A percentile compares a stretch with the other conserved stretches of the same genome.
phyloP scores from a whole-genome alignment of 2,329 filamentous ascomycete genomes.

The Aspergillus novofumigatus region DNA sequence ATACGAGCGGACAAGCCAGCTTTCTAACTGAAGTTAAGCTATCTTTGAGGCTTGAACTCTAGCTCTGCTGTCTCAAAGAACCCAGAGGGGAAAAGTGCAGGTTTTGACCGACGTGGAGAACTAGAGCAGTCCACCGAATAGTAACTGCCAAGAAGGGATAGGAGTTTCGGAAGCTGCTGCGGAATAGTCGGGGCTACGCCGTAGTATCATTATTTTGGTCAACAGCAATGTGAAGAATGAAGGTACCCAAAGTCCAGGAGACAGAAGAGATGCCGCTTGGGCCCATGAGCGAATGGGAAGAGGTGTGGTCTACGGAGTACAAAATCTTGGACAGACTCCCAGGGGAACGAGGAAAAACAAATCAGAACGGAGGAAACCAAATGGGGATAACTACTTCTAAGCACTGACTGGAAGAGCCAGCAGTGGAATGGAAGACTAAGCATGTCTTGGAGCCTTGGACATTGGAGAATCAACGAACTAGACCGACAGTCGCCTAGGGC shows the following conservation, averaged over 20 bases:
- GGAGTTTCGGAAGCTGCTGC: neutral
- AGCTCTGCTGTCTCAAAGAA: neutral
- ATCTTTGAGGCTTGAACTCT: neutral
- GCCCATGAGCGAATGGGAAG: too few species aligned
- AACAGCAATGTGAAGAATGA: neutral
- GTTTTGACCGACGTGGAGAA: neutral
- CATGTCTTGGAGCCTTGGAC: neutral
- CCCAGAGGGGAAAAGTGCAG: neutral
- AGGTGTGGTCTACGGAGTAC: too few species aligned
- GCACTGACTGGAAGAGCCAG: neutral
- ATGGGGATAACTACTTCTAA: too few species aligned
- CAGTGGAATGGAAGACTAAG: neutral
- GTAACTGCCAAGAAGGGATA: neutral
- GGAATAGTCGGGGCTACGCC: neutral
- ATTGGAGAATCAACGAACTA: neutral
- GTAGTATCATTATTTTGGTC: neutral
- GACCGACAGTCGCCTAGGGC: neutral
- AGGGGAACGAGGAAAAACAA: neutral
- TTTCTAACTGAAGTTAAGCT: neutral
- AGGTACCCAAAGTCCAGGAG: too few species aligned
- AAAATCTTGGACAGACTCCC: too few species aligned
- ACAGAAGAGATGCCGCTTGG: too few species aligned
- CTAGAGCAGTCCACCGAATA: neutral
- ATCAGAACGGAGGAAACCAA: too few species aligned
- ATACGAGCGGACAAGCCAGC: neutral